Evolutionary conservation across 352 stramenopile species (phyloP).

Genomic region (Globisporangium irregulare): DNA sequence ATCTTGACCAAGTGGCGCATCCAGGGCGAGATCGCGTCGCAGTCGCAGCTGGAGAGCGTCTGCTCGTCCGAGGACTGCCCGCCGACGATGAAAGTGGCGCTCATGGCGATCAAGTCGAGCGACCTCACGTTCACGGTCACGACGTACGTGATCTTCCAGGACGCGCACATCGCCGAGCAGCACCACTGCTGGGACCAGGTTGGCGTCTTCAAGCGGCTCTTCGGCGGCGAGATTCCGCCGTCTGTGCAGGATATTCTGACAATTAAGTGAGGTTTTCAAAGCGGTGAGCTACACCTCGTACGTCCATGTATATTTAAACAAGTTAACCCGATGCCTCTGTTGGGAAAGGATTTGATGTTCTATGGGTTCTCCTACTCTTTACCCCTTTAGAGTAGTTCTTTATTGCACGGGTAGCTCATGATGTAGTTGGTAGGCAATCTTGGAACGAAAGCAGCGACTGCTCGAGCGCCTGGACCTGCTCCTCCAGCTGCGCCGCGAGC

Average conservation of each 20-base stretch:
- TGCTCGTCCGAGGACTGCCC: conserved; percentile 71
- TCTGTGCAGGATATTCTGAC: conserved; percentile 53
- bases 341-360: conserved; percentile 3
- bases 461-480: conserved; percentile 26
- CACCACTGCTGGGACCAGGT: conserved; percentile 85
- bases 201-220: conserved; percentile 78
- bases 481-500: conserved; percentile 19
- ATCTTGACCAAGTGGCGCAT: conserved; percentile 84
- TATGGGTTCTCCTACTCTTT: conserved; percentile 3
- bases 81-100: conserved; percentile 55
- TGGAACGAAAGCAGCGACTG: conserved; percentile 16
- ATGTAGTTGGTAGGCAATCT: neutral
- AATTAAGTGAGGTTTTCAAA: conserved; percentile 21
- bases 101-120: conserved; percentile 77
- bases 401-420: neutral
- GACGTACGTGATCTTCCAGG: conserved; percentile 80
- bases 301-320: conserved; percentile 20
- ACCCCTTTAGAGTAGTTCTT: neutral
- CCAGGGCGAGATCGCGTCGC: conserved; percentile 70
- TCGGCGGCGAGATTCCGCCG: conserved; percentile 66
- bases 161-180: conserved; percentile 64
- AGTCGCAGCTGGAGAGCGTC: conserved; percentile 55
- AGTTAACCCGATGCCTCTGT: neutral
- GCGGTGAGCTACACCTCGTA: neutral
- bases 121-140: conserved; percentile 84